These are phyloP conservation scores for Alliaria petiolata DNA, from an alignment of 345 rosid genomes.

Conservation along the genomic window DNA sequence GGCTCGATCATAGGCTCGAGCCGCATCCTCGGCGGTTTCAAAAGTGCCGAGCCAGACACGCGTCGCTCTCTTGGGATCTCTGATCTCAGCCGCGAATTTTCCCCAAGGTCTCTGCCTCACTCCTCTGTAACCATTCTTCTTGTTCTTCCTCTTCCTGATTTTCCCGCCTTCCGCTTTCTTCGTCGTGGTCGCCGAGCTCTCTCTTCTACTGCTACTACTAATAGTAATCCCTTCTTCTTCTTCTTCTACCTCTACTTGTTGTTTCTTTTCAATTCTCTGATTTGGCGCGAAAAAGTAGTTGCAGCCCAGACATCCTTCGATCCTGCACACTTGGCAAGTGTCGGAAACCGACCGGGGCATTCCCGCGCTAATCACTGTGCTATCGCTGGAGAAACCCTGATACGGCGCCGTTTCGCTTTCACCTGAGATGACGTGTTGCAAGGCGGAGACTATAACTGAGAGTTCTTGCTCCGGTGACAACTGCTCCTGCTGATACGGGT, in stretches of 20 bases:
- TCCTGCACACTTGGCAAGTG: slow-evolving; percentile 60
- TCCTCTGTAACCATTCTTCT: slow-evolving; percentile 73
- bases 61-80: slow-evolving; percentile 72
- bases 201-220: slow-evolving; percentile 2
- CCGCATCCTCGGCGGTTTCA: slow-evolving; percentile 85
- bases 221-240: neutral
- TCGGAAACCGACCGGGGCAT: slow-evolving; percentile 39
- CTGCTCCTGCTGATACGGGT: slow-evolving; percentile 27
- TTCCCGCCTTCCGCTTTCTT: slow-evolving; percentile 25
- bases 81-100: slow-evolving; percentile 94
- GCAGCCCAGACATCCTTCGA: slow-evolving; percentile 76
- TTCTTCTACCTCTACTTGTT: neutral
- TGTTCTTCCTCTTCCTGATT: slow-evolving; percentile 37
- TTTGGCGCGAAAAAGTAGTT: slow-evolving; percentile 63
- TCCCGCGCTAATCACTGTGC: slow-evolving; percentile 35
- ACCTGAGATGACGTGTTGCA: slow-evolving; percentile 33
- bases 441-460: slow-evolving; percentile 58
- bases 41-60: slow-evolving; percentile 98
- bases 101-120: slow-evolving; percentile 99
- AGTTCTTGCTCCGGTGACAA: slow-evolving; percentile 58
- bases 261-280: slow-evolving; percentile 11
- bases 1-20: slow-evolving; percentile 88
- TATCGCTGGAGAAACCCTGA: neutral
- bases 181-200: neutral
- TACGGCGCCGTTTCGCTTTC: slow-evolving; percentile 3